Evolutionary conservation across 257 asterid genomes (phyloP).

Genomic region (Solanum ossicruentum): DNA sequence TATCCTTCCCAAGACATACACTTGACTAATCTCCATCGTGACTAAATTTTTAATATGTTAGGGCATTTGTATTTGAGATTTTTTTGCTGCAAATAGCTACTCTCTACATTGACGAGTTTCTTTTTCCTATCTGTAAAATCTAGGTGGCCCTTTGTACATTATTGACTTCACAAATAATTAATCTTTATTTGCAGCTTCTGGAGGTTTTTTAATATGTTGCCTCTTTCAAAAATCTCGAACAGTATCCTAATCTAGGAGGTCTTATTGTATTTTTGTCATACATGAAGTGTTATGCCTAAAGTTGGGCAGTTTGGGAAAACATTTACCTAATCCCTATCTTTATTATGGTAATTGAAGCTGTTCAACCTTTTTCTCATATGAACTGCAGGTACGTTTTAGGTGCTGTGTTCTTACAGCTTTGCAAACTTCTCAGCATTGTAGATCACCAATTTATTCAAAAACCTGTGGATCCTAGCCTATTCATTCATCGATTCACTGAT

Average conservation of each 20-base stretch:
- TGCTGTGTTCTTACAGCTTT: slow-evolving; percentile 74
- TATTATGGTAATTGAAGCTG: not conserved
- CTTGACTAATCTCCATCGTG: not conserved
- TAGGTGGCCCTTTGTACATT: not conserved
- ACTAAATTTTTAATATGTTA: not conserved
- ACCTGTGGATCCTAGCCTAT: slow-evolving; percentile 86
- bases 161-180: not conserved
- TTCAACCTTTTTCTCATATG: not conserved
- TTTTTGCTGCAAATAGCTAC: not conserved
- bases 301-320: not conserved
- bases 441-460: slow-evolving; percentile 43
- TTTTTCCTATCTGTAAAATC: not conserved
- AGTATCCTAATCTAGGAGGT: not conserved
- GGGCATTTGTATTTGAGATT: not conserved
- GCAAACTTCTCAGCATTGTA: slow-evolving; percentile 56
- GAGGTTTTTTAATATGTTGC: not conserved
- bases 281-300: not conserved
- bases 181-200: not conserved
- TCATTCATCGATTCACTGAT: slow-evolving; percentile 62
- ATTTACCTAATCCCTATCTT: not conserved
- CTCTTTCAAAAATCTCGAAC: not conserved
- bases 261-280: not conserved
- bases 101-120: not conserved
- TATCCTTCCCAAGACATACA: not conserved
- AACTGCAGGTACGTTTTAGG: slow-evolving; percentile 66